Percentiles rank a stretch among this genome's conserved stretches.
These are phyloP conservation scores for Alternaria arbusti DNA, from an alignment of 2,329 filamentous ascomycete species.

Conservation along the genomic window DNA sequence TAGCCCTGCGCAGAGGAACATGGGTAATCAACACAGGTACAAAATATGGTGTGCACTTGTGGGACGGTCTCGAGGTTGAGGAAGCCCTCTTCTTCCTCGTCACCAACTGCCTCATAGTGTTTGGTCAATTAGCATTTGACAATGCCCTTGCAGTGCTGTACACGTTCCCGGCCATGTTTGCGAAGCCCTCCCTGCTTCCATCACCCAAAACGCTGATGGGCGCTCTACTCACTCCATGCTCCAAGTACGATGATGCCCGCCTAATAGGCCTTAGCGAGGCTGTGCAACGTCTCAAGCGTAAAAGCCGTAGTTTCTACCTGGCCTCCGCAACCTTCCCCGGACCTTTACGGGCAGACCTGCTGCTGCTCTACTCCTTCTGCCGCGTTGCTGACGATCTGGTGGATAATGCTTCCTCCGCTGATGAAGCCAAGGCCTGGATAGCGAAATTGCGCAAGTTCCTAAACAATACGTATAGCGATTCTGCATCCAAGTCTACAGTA, in stretches of 20 bases:
- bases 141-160: constrained; percentile 70
- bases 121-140: constrained; percentile 72
- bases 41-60: constrained; percentile 68
- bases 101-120: constrained; percentile 73
- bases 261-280: constrained; percentile 66
- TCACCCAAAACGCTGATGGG: constrained; percentile 59
- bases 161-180: constrained; percentile 66
- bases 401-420: constrained; percentile 64
- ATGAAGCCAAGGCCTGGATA: constrained; percentile 65
- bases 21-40: constrained; percentile 74
- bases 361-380: constrained; percentile 76
- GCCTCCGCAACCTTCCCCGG: constrained; percentile 74
- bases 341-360: constrained; percentile 70
- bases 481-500: constrained; percentile 9
- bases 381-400: constrained; percentile 76
- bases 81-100: constrained; percentile 76
- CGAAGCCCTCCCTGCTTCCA: constrained; percentile 56
- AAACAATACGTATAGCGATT: constrained; percentile 57
- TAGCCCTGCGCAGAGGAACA: constrained; percentile 70
- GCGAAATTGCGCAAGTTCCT: constrained; percentile 64
- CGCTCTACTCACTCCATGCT: constrained; percentile 58
- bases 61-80: constrained; percentile 72
- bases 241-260: constrained; percentile 63
- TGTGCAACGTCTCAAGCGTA: constrained; percentile 63
- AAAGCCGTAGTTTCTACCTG: constrained; percentile 76